phyloP scores from a whole-genome alignment of 495 filamentous ascomycete species.

The Xylaria telfairii region DNA sequence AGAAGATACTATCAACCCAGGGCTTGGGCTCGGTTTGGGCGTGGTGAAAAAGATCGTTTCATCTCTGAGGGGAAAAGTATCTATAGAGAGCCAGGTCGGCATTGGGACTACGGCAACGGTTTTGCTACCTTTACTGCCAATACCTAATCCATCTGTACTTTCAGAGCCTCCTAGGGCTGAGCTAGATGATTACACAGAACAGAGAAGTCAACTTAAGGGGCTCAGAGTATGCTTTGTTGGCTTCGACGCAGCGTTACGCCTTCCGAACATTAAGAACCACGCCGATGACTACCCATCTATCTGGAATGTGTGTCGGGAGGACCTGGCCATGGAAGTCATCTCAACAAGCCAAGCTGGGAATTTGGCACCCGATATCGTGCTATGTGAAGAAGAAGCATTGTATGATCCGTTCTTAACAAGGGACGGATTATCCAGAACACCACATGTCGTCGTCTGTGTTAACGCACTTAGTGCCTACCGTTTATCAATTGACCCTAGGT shows the following conservation, averaged over 20 bases:
- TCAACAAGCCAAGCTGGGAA: conserved; percentile 7
- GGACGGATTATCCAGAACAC: conserved; percentile 8
- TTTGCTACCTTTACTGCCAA: conserved; percentile 46
- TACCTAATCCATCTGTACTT: conserved; percentile 9
- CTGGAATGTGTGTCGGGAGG: conserved; percentile 36
- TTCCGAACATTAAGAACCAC: conserved; percentile 35
- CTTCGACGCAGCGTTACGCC: conserved; percentile 35
- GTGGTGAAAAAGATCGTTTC: conserved; percentile 70
- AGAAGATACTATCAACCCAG: conserved; percentile 66
- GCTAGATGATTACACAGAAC: conserved; percentile 35
- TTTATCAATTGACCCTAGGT: conserved; percentile 28
- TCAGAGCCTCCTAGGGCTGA: conserved; percentile 5
- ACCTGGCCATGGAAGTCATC: conserved; percentile 37
- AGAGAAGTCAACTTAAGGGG: conserved; percentile 44
- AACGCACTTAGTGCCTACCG: conserved; percentile 39
- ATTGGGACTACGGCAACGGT: conserved; percentile 67
- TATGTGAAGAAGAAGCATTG: conserved; percentile 24
- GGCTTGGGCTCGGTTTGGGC: conserved; percentile 72
- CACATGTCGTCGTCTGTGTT: conserved; percentile 28
- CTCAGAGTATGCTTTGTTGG: conserved; percentile 40
- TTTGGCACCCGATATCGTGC: conserved; percentile 28
- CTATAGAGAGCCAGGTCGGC: conserved; percentile 61
- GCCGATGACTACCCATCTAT: conserved; percentile 28
- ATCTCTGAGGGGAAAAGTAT: conserved; percentile 62
- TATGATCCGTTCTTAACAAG: conserved; percentile 8